Percentiles rank a stretch among this genome's conserved stretches.
Evolutionary conservation across 768 basidiomycete species (phyloP).

Genomic region (Lactifluus rugatus): DNA sequence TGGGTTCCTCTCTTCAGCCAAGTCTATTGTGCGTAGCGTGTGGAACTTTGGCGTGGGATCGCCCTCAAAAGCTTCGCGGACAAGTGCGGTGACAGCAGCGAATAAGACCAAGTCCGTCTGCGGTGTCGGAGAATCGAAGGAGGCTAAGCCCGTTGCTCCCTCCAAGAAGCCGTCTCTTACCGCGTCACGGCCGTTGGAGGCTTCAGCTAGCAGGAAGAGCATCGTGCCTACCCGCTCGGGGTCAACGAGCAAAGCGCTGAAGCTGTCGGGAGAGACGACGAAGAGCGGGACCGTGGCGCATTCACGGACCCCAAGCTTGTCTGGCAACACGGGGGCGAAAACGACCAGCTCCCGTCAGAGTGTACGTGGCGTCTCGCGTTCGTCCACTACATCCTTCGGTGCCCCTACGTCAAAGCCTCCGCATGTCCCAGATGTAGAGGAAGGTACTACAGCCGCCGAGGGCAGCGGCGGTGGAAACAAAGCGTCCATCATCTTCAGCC

Average conservation of each 20-base stretch:
- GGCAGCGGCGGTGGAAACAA: neutral
- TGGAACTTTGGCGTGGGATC: slow-evolving; percentile 49
- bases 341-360: slow-evolving; percentile 10
- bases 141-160: neutral
- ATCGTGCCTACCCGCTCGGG: neutral
- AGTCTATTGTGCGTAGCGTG: slow-evolving; percentile 60
- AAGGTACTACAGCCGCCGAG: neutral
- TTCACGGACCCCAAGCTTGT: neutral
- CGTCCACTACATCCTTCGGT: slow-evolving; percentile 33
- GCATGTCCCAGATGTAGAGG: neutral
- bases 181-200: neutral
- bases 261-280: slow-evolving; percentile 10
- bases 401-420: neutral
- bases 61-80: slow-evolving; percentile 22
- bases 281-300: slow-evolving; percentile 9
- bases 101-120: slow-evolving; percentile 23
- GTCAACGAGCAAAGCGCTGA: slow-evolving; percentile 5
- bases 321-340: slow-evolving; percentile 6
- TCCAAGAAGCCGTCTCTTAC: slow-evolving; percentile 11
- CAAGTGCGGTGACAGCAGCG: slow-evolving; percentile 23
- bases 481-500: slow-evolving; percentile 16
- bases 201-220: neutral
- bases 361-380: slow-evolving; percentile 22
- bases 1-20: slow-evolving; percentile 62
- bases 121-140: neutral